Percentiles rank a stretch among this genome's conserved stretches.
Evolutionary conservation across 257 asterid genomes (phyloP).

Genomic region (Rubia yunnanensis): DNA sequence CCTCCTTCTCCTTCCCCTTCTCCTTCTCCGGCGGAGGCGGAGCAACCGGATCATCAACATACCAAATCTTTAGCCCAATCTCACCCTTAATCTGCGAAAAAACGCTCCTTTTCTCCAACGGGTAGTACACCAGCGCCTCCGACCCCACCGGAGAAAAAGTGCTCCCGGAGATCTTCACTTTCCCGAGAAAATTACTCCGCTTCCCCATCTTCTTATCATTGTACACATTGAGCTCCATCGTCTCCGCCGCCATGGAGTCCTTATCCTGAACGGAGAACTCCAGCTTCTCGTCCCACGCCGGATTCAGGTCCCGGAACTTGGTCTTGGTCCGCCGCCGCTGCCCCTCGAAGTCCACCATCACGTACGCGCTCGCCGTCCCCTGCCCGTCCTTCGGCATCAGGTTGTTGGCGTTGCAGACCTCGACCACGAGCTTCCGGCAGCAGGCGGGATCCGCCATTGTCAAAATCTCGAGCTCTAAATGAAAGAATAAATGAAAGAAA

Average conservation of each 20-base stretch:
- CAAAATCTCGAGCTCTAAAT: too few relatives aligned
- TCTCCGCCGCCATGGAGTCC: slow-evolving; percentile 45
- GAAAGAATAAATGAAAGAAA: background rate
- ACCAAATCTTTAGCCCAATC: slow-evolving; percentile 63
- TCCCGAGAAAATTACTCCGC: slow-evolving; percentile 68
- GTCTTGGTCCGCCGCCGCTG: slow-evolving; percentile 90
- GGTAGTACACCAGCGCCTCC: slow-evolving; percentile 63
- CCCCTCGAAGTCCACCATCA: slow-evolving; percentile 70
- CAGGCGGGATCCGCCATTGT: slow-evolving; percentile 34
- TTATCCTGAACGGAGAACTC: slow-evolving; percentile 62
- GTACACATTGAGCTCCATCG: slow-evolving; percentile 58
- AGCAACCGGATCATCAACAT: slow-evolving; percentile 43
- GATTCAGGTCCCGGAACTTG: slow-evolving; percentile 67
- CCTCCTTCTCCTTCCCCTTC: slow-evolving; percentile 21
- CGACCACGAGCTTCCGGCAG: slow-evolving; percentile 46
- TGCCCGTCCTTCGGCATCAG: slow-evolving; percentile 95
- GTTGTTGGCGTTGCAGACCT: slow-evolving; percentile 70
- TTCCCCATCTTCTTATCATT: slow-evolving; percentile 71
- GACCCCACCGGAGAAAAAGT: slow-evolving; percentile 47
- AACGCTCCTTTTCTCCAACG: slow-evolving; percentile 84
- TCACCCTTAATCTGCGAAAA: slow-evolving; percentile 92
- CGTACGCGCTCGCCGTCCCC: slow-evolving; percentile 90
- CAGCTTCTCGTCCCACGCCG: slow-evolving; percentile 78
- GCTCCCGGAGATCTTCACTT: slow-evolving; percentile 62
- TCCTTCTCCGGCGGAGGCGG: slow-evolving; percentile 17